Percentiles rank a stretch among this genome's conserved stretches.
phyloP scores from a whole-genome alignment of 257 asterid species.

The Hygrophila difformis region DNA sequence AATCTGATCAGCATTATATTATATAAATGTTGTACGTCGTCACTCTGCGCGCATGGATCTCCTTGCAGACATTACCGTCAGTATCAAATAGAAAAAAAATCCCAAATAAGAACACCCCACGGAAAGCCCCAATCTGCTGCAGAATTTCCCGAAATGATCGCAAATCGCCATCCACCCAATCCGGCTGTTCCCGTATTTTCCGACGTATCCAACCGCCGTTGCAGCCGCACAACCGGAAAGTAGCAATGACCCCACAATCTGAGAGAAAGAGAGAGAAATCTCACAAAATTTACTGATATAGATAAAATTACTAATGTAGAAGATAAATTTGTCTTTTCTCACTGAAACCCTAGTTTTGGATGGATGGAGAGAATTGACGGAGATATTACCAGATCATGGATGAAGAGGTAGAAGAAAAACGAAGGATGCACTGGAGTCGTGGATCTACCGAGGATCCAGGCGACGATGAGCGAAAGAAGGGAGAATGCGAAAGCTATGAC shows the following conservation, averaged over 20 bases:
- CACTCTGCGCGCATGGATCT: slow-evolving; percentile 20
- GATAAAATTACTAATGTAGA: too few relatives aligned
- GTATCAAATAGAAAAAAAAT: slow-evolving; percentile 23
- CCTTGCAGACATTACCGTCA: slow-evolving; percentile 38
- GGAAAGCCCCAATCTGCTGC: slow-evolving; percentile 24
- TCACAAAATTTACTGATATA: too few relatives aligned
- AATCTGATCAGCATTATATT: too few relatives aligned
- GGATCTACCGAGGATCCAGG: slow-evolving; percentile 10
- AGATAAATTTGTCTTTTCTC: background rate
- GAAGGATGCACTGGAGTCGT: slow-evolving; percentile 14
- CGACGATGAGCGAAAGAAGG: slow-evolving; percentile 17
- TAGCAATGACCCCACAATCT: slow-evolving; percentile 35
- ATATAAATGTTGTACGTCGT: too few relatives aligned
- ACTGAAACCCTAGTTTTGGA: too few relatives aligned
- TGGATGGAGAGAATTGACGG: too few relatives aligned
- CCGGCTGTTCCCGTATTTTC: slow-evolving; percentile 42
- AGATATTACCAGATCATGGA: slow-evolving; percentile 59
- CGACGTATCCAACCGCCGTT: slow-evolving; percentile 39
- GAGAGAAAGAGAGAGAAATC: background rate
- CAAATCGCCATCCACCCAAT: slow-evolving; percentile 59
- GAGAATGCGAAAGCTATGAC: slow-evolving; percentile 26
- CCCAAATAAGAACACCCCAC: slow-evolving; percentile 21
- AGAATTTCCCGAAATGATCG: slow-evolving; percentile 46
- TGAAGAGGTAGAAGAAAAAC: slow-evolving; percentile 28
- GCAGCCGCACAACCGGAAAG: slow-evolving; percentile 53